Evolutionary conservation across 352 stramenopile species (phyloP).

Genomic region (Phytophthora lateralis): DNA sequence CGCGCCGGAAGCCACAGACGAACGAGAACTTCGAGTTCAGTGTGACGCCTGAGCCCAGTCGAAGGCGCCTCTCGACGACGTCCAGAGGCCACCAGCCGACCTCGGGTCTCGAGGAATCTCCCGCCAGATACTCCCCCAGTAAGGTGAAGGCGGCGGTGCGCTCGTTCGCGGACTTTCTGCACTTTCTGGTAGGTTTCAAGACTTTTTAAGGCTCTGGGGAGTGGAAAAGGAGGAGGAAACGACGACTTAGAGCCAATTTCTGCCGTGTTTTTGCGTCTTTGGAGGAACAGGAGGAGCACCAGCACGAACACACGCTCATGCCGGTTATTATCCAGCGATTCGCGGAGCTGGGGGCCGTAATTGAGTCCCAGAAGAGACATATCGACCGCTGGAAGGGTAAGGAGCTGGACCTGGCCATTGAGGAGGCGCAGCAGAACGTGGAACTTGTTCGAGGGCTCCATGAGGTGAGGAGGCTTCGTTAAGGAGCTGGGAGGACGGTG

Average conservation of each 20-base stretch:
- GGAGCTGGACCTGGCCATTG: conserved; percentile 80
- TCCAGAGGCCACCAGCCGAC: conserved; percentile 26
- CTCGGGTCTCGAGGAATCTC: conserved; percentile 51
- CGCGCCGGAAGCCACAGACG: conserved; percentile 35
- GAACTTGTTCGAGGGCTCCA: conserved; percentile 63
- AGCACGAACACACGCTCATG: conserved; percentile 75
- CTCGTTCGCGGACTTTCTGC: conserved; percentile 81
- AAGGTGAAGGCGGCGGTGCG: conserved; percentile 81
- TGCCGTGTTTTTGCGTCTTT: conserved; percentile 35
- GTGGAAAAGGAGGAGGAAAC: neutral
- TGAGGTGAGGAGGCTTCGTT: conserved; percentile 28
- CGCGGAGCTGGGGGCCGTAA: conserved; percentile 75
- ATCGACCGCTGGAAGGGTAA: conserved; percentile 88
- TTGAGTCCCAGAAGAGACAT: conserved; percentile 86
- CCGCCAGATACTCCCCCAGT: conserved; percentile 69
- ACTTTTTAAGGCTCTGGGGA: neutral
- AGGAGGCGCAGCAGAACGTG: conserved; percentile 67
- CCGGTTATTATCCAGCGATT: conserved; percentile 80
- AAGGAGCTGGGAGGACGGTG: neutral
- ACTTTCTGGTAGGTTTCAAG: conserved; percentile 69
- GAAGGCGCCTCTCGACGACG: conserved; percentile 38
- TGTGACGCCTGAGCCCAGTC: conserved; percentile 53
- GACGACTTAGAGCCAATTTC: conserved; percentile 45
- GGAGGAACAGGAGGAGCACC: conserved; percentile 84
- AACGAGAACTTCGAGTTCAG: conserved; percentile 59